Base-by-base conservation (phyloP, 176 grass and related monocot genomes). In the Carex pumila region DNA sequence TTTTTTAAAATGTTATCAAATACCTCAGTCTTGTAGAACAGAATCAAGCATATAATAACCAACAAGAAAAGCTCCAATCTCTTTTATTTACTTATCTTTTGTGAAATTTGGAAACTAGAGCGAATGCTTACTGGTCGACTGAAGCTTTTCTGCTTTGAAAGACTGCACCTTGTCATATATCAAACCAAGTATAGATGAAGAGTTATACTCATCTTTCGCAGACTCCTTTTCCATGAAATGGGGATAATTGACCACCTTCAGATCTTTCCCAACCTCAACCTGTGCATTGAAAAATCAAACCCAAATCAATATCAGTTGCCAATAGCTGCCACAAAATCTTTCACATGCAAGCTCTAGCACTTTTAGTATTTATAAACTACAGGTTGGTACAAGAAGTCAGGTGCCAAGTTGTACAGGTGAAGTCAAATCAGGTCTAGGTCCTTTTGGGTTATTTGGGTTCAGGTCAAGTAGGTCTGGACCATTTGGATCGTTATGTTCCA, bases 191-290 rank as follows among this genome's bases (percentile, higher is more conserved):
- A 97, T 87, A 18, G 91, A 94, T 49, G 62, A 67, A 1, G 91
- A 97, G 18, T 77, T 71, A 80, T 91, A 92, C n/a, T 21, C 19
- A 39, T 39, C 65, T 41, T 41, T 34, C 31, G 12, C 0, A 18
- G 11, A 29, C 4, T 1, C 50, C 70, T 74, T 84, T 65, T 79
- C 89, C 94, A 97, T 89, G 80, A 87, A 97, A 86, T 94, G 91
- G 1, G 94, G 94, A 85, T 94, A 97, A 18, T 58, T 56, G 56
- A 80, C 67, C 36, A 80, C 67, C 61, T 57, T 85, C 50, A 93
- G 66, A 9, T 91, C 49, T 29, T 4, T 11, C 47, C 84, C 84
- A 83, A 93, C 56, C 74, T 41, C 80, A 74, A 97, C 85, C 94
- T 93, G 77, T 84, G 50, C 60, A 43, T 73, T 18, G 9, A 88